These are phyloP conservation scores for Moesziomyces sp. DNA, from an alignment of 1,284 basidiomycete species.

Conservation along the genomic window DNA sequence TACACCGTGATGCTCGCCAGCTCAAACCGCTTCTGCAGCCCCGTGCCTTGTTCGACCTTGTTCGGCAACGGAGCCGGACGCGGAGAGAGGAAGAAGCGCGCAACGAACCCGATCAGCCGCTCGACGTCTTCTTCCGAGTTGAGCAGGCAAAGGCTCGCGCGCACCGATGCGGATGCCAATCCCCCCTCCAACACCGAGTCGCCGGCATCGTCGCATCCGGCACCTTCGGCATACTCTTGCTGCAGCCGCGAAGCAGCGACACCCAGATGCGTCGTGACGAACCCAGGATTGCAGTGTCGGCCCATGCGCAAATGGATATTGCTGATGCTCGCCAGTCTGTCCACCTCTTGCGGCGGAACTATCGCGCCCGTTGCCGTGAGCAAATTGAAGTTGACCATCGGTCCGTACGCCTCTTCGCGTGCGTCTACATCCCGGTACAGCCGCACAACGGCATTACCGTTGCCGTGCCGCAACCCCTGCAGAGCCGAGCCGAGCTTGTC, in stretches of 20 bases:
- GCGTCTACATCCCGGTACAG: slow-evolving; percentile 13
- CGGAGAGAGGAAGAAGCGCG: slow-evolving; percentile 34
- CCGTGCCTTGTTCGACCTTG: no score
- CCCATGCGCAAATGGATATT: slow-evolving; percentile 58
- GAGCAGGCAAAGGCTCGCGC: slow-evolving; percentile 48
- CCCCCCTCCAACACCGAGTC: slow-evolving; percentile 7
- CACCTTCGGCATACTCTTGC: slow-evolving; percentile 46
- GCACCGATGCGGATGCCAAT: slow-evolving; percentile 23
- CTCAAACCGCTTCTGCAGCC: slow-evolving; percentile 9
- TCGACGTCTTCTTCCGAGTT: slow-evolving; percentile 52
- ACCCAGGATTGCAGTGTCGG: slow-evolving; percentile 56
- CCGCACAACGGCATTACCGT: slow-evolving; percentile 26
- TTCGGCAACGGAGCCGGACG: no score
- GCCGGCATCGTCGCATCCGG: slow-evolving; percentile 49
- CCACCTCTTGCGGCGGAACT: slow-evolving; percentile 50
- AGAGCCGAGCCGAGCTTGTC: slow-evolving; percentile 18
- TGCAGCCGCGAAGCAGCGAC: slow-evolving; percentile 24
- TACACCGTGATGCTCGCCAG: slow-evolving; percentile 45
- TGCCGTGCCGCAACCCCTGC: slow-evolving; percentile 28
- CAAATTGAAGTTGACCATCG: slow-evolving; percentile 52
- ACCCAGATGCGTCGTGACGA: slow-evolving; percentile 43
- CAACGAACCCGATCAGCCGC: slow-evolving; percentile 39
- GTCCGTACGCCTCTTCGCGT: slow-evolving; percentile 25
- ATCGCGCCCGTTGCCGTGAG: slow-evolving; percentile 17
- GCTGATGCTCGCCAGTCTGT: slow-evolving; percentile 49